Percentiles rank a stretch among this genome's conserved stretches.
Evolutionary conservation across 2,329 filamentous ascomycete species (phyloP).

Genomic region (Pseudogymnoascus sp.): DNA sequence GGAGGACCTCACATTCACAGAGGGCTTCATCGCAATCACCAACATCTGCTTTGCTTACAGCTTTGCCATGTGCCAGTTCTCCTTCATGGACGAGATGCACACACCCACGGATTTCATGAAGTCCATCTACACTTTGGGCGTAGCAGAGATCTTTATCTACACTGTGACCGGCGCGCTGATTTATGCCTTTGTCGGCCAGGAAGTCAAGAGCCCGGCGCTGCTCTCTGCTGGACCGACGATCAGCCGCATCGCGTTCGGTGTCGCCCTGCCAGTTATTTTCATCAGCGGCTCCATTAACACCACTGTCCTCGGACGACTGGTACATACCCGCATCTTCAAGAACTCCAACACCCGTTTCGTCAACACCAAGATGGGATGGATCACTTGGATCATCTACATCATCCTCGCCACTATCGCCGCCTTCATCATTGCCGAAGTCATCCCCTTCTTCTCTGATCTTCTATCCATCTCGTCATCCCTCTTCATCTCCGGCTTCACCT

Average conservation of each 20-base stretch:
- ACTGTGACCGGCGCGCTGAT: constrained; percentile 50
- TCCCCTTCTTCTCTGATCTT: constrained; percentile 51
- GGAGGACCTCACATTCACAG: constrained; percentile 32
- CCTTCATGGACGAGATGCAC: constrained; percentile 27
- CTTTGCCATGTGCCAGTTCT: constrained; percentile 24
- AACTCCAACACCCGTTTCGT: constrained; percentile 18
- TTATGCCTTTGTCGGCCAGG: constrained; percentile 51
- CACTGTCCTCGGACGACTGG: constrained; percentile 38
- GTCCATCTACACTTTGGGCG: constrained; percentile 42
- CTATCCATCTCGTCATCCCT: constrained; percentile 26
- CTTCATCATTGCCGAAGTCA: constrained; percentile 50
- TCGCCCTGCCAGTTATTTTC: constrained; percentile 55
- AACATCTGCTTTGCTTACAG: constrained; percentile 57
- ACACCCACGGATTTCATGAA: constrained; percentile 31
- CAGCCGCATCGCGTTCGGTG: constrained; percentile 51
- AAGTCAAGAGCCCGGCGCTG: constrained; percentile 52
- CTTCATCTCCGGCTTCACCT: constrained; percentile 25
- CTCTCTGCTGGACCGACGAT: constrained; percentile 44
- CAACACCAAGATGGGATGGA: constrained; percentile 22
- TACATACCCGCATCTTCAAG: constrained; percentile 24
- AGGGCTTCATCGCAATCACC: constrained; percentile 43
- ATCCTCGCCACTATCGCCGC: constrained; percentile 42
- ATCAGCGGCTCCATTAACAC: constrained; percentile 56
- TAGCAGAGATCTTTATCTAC: constrained; percentile 48
- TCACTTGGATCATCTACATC: constrained; percentile 37